Evolutionary conservation across 805 yeast species (phyloP).

Genomic region (Sugiyamaella valdiviana): DNA sequence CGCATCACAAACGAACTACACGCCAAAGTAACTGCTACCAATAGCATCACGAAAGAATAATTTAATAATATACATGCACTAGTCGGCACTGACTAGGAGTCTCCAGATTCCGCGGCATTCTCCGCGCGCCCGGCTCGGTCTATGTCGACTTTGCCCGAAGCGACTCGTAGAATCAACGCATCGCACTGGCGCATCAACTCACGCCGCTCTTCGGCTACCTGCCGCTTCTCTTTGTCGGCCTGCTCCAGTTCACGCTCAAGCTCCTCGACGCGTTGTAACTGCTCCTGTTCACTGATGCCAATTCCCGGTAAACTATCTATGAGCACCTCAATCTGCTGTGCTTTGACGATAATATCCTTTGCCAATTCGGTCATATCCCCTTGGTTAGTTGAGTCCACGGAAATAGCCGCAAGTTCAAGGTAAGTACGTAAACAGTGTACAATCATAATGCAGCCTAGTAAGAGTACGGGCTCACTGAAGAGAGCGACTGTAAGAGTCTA

Average conservation of each 20-base stretch:
- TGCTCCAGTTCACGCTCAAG: constrained; percentile 56
- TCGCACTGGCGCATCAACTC: constrained; percentile 56
- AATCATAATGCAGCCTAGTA: no score
- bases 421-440: no score
- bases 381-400: constrained; percentile 8
- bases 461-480: no score
- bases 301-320: constrained; percentile 91
- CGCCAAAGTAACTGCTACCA: no score
- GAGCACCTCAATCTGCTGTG: constrained; percentile 77
- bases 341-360: constrained; percentile 75
- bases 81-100: no score
- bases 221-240: constrained; percentile 53
- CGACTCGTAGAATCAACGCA: constrained; percentile 53
- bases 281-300: constrained; percentile 73
- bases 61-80: no score
- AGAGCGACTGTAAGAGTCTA: no score
- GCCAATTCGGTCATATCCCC: constrained; percentile 61
- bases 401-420: no score
- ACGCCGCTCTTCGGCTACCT: constrained; percentile 59
- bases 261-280: constrained; percentile 54
- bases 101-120: not conserved
- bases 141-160: constrained; percentile 39
- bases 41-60: no score
- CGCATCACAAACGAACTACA: no score
- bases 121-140: constrained; percentile 15